Base-by-base conservation (phyloP, 176 grass and related monocot genomes). In the Dendrocalamus sinicus region DNA sequence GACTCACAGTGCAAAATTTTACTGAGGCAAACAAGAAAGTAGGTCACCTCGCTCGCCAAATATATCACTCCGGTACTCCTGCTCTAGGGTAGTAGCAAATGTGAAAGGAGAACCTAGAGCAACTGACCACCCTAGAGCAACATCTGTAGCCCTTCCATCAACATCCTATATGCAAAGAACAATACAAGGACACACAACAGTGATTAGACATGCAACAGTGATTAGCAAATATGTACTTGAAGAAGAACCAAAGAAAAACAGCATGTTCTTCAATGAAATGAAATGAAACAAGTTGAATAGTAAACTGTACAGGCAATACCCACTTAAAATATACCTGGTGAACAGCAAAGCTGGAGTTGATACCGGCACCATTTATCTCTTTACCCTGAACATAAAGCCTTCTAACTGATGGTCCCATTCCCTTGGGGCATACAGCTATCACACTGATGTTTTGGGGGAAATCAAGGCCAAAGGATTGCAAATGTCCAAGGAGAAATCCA, bases 301-400 rank as follows among this genome's bases (percentile, higher is more conserved):
- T 46, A 16, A 14, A 83, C 7, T 20, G 32, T 78, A 37, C 5
- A 59, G 9, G 26, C 20, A 85, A 67, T 81, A 39, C 4, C 9
- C 14, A 44, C 74, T 50, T 78, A 11, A 5, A 84, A 58, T 24
- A 69, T 92, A 97, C 94, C 94, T 97, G 94, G 81, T 97, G 94
- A 45, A 97, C 94, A 75, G 83, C 94, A 94, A 97, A 94, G 85
- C 94, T 97, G 70, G 94, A 84, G 84, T 97, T 97, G 67, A 94
- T 97, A 41, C 94, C 94, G 50, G 94, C 94, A 84, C 94, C 94
- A 75, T 97, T 97, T 44, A 92, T 83, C 78, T 96, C 90, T 89
- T 97, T 97, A 17, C 92, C 94, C 64, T 97, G 94, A 80, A 97
- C 90, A 86, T 97, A 97, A 45, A 97, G 88, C 35, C 94, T 86